Conservation (phyloP, 164 flowering plant species). For the Warburgia ugandensis region DNA sequence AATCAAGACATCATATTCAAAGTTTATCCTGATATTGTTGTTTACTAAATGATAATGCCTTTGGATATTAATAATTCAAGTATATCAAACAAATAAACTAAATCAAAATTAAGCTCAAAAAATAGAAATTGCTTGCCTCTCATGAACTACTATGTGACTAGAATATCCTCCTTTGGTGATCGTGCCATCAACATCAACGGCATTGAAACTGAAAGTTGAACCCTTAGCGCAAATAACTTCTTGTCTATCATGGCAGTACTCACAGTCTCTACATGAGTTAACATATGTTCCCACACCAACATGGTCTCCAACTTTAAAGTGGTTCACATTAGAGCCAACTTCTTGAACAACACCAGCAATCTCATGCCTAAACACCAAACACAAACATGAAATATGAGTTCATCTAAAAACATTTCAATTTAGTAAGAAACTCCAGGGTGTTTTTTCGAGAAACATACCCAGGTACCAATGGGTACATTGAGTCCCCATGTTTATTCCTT, state of each 20-base stretch:
- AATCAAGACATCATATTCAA: no score
- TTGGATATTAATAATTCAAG: neutral
- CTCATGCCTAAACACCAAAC: conserved; percentile 52
- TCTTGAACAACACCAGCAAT: conserved; percentile 70
- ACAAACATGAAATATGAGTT: neutral
- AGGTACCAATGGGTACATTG: conserved; percentile 68
- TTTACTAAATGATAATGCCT: no score
- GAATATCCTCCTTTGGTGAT: conserved; percentile 88
- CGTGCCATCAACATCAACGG: conserved; percentile 65
- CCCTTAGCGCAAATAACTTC: conserved; percentile 59
- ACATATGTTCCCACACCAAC: conserved; percentile 86
- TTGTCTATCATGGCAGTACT: conserved; percentile 44
- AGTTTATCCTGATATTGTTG: no score
- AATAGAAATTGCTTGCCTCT: conserved; percentile 33
- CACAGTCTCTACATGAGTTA: conserved; percentile 77
- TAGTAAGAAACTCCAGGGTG: neutral
- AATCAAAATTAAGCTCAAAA: neutral
- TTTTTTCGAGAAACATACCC: conserved; percentile 36
- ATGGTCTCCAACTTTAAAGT: conserved; percentile 74
- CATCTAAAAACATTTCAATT: neutral
- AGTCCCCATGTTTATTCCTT: conserved; percentile 35
- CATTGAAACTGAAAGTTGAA: conserved; percentile 47
- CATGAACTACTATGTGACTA: conserved; percentile 53
- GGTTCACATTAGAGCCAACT: conserved; percentile 54
- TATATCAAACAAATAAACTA: neutral